A percentile compares a stretch with the other conserved stretches of the same genome.
These are phyloP conservation scores for Gossypium trilobum DNA, from an alignment of 441 rosid species.

Conservation along the genomic window DNA sequence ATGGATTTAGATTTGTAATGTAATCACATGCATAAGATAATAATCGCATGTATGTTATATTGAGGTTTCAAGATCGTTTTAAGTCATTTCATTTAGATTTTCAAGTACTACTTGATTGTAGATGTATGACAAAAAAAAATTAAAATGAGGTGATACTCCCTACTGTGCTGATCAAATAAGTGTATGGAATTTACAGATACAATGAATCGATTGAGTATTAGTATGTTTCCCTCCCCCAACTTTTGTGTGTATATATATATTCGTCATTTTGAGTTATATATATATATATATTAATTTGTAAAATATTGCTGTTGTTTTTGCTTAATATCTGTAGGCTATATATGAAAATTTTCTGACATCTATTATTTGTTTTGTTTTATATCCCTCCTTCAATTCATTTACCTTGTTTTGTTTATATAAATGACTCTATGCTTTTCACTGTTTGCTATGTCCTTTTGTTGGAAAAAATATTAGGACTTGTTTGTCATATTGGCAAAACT, in stretches of 20 bases:
- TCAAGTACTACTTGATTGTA: not conserved
- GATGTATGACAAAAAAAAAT: not conserved
- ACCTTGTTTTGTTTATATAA: too few relatives aligned
- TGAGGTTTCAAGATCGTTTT: not conserved
- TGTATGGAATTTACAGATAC: not conserved
- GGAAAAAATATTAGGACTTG: not conserved
- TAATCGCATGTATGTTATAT: not conserved
- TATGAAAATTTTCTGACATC: not conserved
- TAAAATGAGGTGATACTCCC: not conserved
- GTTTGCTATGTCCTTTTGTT: too few relatives aligned
- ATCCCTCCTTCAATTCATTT: not conserved
- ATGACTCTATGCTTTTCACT: too few relatives aligned
- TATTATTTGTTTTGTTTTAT: not conserved
- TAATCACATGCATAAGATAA: not conserved
- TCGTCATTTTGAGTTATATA: not conserved
- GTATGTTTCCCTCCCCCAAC: too few relatives aligned
- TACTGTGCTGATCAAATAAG: not conserved
- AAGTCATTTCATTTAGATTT: not conserved
- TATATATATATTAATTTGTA: not conserved
- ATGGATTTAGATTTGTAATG: slow-evolving; percentile 22
- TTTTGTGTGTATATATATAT: not conserved
- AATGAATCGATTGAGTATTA: not conserved
- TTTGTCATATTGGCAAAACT: not conserved
- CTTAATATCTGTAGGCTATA: not conserved
- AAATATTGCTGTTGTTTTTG: not conserved